Percentiles rank a stretch among this genome's conserved stretches.
Conservation (phyloP, 208 protist genomes). For the Porcisia hertigi region DNA sequence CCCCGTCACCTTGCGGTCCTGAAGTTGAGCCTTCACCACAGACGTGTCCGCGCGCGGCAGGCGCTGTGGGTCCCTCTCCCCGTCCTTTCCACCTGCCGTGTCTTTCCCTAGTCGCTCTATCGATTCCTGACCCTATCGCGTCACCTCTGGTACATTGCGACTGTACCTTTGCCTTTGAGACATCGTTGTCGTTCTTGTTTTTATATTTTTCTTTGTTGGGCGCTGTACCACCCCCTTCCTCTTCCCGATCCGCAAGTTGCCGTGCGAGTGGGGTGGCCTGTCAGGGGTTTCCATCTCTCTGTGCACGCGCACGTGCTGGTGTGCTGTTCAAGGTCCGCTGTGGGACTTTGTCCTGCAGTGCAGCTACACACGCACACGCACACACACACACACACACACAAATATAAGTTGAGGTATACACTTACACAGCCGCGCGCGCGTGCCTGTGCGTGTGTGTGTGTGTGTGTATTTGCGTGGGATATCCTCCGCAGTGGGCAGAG, state of each 20-base stretch:
- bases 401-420: too few species aligned
- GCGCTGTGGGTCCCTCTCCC: neutral
- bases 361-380: too few species aligned
- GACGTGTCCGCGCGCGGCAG: neutral
- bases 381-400: neutral
- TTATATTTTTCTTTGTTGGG: neutral
- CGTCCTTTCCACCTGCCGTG: neutral
- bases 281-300: neutral
- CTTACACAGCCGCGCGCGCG: neutral
- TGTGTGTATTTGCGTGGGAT: neutral
- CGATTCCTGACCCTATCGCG: neutral
- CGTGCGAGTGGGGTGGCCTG: neutral
- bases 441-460: neutral
- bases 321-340: neutral
- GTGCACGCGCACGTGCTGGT: neutral
- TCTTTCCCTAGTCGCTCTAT: neutral
- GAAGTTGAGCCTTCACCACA: neutral
- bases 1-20: neutral
- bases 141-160: neutral
- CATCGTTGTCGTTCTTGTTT: neutral
- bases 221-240: neutral
- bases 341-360: too few species aligned
- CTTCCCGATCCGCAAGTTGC: neutral
- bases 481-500: neutral
- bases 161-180: neutral